Percentiles rank a stretch among this genome's conserved stretches.
Conservation (phyloP, 768 basidiomycete species). For the Leccinum variicolor region DNA sequence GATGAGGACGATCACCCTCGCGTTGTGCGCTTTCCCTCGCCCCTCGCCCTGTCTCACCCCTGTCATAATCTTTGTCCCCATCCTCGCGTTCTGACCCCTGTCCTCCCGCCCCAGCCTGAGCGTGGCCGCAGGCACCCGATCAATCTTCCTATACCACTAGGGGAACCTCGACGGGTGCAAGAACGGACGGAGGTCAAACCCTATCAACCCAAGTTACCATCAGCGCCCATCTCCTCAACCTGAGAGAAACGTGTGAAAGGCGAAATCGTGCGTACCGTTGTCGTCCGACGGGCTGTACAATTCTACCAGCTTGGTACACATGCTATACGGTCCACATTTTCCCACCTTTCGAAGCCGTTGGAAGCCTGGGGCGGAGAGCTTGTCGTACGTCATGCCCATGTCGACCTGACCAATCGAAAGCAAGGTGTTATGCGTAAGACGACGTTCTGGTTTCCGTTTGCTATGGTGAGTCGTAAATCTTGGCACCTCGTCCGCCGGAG, state of each 20-base stretch:
- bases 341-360: constrained; percentile 93
- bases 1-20: too few species aligned
- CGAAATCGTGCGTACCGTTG: constrained; percentile 59
- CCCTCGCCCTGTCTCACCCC: too few species aligned
- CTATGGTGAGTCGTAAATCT: too few species aligned
- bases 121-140: constrained; percentile 72
- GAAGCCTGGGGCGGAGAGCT: constrained; percentile 72
- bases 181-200: constrained; percentile 95
- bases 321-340: constrained; percentile 97
- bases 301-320: constrained; percentile 92
- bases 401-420: constrained; percentile 55
- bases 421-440: too few species aligned
- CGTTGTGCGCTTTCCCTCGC: too few species aligned
- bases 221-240: background rate
- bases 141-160: constrained; percentile 96
- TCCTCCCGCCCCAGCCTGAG: too few species aligned
- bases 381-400: constrained; percentile 99
- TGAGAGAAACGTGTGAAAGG: too few species aligned
- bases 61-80: too few species aligned
- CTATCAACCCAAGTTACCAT: constrained; percentile 36
- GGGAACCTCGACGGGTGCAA: constrained; percentile 92
- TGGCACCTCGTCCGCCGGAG: too few species aligned
- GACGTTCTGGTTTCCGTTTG: too few species aligned
- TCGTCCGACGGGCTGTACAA: constrained; percentile 97
- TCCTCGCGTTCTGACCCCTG: too few species aligned